A percentile compares a stretch with the other conserved stretches of the same genome.
Conservation (phyloP, 2,329 filamentous ascomycete species). For the Aspergillus sp. region DNA sequence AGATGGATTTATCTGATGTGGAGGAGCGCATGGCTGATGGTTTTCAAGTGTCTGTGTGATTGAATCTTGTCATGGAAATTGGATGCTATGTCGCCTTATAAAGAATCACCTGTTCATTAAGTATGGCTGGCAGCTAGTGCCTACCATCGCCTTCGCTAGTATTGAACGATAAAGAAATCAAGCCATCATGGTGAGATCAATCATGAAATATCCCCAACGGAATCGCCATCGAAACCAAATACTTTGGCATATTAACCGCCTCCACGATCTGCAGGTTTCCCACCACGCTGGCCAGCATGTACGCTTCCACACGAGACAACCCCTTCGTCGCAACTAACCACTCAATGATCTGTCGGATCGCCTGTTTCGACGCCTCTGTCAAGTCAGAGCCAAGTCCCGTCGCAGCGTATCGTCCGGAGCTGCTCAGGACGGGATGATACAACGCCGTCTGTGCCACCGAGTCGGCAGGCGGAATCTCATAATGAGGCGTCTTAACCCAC, state of each 20-base stretch:
- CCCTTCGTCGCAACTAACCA: conserved; percentile 51
- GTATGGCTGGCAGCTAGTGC: neutral
- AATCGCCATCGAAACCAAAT: conserved; percentile 51
- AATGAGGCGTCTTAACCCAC: conserved; percentile 52
- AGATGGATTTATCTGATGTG: neutral
- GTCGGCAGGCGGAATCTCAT: conserved; percentile 37
- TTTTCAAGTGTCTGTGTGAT: too few species aligned
- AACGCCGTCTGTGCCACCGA: conserved; percentile 17
- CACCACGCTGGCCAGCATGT: conserved; percentile 54
- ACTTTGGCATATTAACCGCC: conserved; percentile 56
- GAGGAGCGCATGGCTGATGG: neutral
- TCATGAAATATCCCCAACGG: conserved; percentile 48
- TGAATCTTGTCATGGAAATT: too few species aligned
- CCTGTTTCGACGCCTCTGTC: conserved; percentile 50
- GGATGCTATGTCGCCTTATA: too few species aligned
- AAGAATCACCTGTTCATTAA: neutral
- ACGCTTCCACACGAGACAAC: conserved; percentile 49
- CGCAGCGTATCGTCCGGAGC: conserved; percentile 46
- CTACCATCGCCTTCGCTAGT: neutral
- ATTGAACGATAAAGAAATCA: neutral
- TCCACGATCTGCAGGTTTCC: conserved; percentile 53
- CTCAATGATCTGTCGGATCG: conserved; percentile 48
- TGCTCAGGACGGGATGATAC: conserved; percentile 19
- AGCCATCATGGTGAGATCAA: neutral
- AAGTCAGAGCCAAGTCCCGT: conserved; percentile 51